A percentile compares a stretch with the other conserved stretches of the same genome.
These are phyloP conservation scores for Pontederia paniculata DNA, from an alignment of 176 grass and related monocot genomes.

Conservation along the genomic window DNA sequence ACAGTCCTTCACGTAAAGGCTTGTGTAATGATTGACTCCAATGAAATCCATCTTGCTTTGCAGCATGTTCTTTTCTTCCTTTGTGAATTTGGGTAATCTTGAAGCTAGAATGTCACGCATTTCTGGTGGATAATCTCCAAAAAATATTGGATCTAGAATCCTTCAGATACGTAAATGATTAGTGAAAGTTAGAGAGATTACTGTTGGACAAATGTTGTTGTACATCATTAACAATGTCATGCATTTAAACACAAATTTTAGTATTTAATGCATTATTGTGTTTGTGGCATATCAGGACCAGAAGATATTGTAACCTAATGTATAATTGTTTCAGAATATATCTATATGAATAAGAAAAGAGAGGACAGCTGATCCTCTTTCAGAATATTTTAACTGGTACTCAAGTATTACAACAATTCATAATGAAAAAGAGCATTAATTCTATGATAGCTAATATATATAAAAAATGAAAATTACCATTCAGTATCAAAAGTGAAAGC, in stretches of 20 bases:
- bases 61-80: constrained; percentile 32
- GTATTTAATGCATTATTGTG: no score
- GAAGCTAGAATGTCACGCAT: constrained; percentile 33
- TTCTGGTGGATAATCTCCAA: constrained; percentile 37
- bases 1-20: constrained; percentile 41
- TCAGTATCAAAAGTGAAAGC: constrained; percentile 32
- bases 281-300: no score
- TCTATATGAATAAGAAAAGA: neutral
- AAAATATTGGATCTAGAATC: constrained; percentile 48
- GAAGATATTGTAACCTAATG: no score
- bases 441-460: neutral
- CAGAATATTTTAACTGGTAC: no score
- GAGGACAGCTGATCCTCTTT: constrained; percentile 18
- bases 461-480: constrained; percentile 30
- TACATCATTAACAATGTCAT: neutral
- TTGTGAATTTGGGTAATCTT: constrained; percentile 38
- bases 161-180: constrained; percentile 16
- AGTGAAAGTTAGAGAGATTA: neutral
- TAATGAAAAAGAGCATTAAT: no score
- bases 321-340: neutral
- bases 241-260: no score
- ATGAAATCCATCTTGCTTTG: constrained; percentile 40
- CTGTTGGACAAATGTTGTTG: no score
- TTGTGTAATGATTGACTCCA: constrained; percentile 54
- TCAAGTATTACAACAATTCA: no score